Conservation (phyloP, 164 flowering plant species). For the Cinnamomum chago region DNA sequence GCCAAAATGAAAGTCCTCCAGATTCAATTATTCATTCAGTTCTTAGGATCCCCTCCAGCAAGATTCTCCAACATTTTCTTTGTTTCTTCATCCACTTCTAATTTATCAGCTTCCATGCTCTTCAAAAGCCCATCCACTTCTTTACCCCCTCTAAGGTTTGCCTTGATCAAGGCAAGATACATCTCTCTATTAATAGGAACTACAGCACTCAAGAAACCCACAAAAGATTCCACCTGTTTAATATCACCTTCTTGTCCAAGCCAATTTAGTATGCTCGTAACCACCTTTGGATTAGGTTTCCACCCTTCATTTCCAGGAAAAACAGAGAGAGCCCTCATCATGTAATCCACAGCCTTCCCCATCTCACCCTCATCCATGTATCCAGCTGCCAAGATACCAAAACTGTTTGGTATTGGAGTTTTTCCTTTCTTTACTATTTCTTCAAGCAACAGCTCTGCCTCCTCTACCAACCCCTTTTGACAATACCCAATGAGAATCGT, state of each 20-base stretch:
- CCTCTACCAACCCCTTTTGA: constrained; percentile 31
- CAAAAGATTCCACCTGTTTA: constrained; percentile 26
- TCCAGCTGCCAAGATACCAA: constrained; percentile 33
- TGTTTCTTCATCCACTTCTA: constrained; percentile 12
- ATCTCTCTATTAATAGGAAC: constrained; percentile 16
- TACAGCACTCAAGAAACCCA: constrained; percentile 10
- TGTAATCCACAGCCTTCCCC: constrained; percentile 35
- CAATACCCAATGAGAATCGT: constrained; percentile 35
- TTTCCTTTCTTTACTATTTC: constrained; percentile 26
- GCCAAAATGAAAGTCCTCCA: neutral
- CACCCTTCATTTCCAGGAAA: constrained; percentile 20
- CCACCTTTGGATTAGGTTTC: constrained; percentile 14
- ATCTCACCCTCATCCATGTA: constrained; percentile 25
- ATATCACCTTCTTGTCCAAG: constrained; percentile 27
- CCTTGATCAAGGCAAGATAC: constrained; percentile 17
- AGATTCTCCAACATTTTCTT: constrained; percentile 7
- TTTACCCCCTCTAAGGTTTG: constrained; percentile 12
- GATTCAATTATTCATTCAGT: neutral
- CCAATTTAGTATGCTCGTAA: constrained; percentile 26
- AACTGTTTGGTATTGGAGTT: constrained; percentile 21
- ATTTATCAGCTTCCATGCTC: constrained; percentile 13
- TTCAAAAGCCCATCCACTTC: constrained; percentile 6
- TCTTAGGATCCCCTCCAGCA: neutral
- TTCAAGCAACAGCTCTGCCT: constrained; percentile 36
- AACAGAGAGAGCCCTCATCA: constrained; percentile 32